phyloP scores from a whole-genome alignment of 2,329 filamentous ascomycete genomes.

The Fusarium anguioides region DNA sequence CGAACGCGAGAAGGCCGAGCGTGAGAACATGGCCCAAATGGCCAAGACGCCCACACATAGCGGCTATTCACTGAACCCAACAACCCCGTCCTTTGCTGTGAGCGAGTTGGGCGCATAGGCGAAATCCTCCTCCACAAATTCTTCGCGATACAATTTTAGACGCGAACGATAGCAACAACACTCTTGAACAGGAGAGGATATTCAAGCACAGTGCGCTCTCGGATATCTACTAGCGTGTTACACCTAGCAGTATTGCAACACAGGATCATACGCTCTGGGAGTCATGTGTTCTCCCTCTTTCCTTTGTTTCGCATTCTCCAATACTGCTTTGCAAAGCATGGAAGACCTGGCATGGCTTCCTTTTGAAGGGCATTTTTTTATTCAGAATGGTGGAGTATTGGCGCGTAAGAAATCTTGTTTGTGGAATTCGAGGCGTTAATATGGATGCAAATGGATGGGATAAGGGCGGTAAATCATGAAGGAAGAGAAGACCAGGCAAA shows the following conservation, averaged over 20 bases:
- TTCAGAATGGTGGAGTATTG: slow-evolving; percentile 37
- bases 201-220: not conserved
- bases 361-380: slow-evolving; percentile 22
- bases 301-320: slow-evolving; percentile 25
- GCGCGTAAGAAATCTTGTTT: slow-evolving; percentile 36
- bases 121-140: not conserved
- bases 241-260: not conserved
- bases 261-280: slow-evolving; percentile 1
- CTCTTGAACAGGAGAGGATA: not conserved
- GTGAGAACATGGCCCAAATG: slow-evolving; percentile 64
- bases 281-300: slow-evolving; percentile 6
- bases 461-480: slow-evolving; percentile 3
- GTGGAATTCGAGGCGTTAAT: slow-evolving; percentile 29
- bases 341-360: slow-evolving; percentile 27
- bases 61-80: slow-evolving; percentile 53
- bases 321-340: slow-evolving; percentile 31
- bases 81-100: slow-evolving; percentile 53
- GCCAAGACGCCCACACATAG: slow-evolving; percentile 53
- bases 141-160: not conserved
- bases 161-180: not conserved
- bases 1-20: slow-evolving; percentile 83
- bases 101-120: slow-evolving; percentile 51
- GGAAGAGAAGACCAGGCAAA: slow-evolving; percentile 14
- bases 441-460: slow-evolving; percentile 19
- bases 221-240: not conserved